Percentiles rank a stretch among this genome's conserved stretches.
Conservation (phyloP, 768 basidiomycete species). For the Amanita subjunquillea region DNA sequence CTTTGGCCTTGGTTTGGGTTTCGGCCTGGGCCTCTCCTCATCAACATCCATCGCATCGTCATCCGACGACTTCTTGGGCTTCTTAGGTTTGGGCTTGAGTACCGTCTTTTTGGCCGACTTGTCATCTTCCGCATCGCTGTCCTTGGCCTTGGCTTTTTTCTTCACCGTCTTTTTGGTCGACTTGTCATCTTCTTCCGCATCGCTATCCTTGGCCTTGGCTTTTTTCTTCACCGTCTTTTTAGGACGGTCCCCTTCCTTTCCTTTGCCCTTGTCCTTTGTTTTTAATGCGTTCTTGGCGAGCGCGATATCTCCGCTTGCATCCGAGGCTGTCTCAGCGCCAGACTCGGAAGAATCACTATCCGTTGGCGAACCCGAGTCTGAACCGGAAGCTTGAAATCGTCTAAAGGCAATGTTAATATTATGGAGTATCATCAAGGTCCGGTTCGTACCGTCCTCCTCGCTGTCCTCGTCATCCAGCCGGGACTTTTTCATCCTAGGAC, state of each 20-base stretch:
- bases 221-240: constrained; percentile 28
- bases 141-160: constrained; percentile 24
- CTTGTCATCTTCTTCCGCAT: constrained; percentile 26
- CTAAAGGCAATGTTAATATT: constrained; percentile 25
- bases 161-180: constrained; percentile 22
- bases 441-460: constrained; percentile 49
- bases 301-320: constrained; percentile 72
- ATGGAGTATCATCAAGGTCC: neutral
- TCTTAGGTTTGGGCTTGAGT: constrained; percentile 37
- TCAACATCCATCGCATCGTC: constrained; percentile 43
- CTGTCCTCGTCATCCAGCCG: constrained; percentile 59
- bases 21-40: constrained; percentile 30
- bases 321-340: constrained; percentile 72
- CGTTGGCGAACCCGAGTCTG: constrained; percentile 83
- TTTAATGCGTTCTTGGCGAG: constrained; percentile 36
- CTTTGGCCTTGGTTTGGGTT: constrained; percentile 27
- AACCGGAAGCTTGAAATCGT: constrained; percentile 85
- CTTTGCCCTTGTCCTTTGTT: constrained; percentile 29
- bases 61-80: constrained; percentile 13
- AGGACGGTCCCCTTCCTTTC: constrained; percentile 22
- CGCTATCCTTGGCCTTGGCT: constrained; percentile 21
- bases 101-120: constrained; percentile 18
- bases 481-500: constrained; percentile 34
- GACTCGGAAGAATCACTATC: constrained; percentile 59
- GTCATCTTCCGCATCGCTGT: constrained; percentile 27